Base-by-base conservation (phyloP, 371 early-diverging fungal genomes). In the Mortierella sp. region DNA sequence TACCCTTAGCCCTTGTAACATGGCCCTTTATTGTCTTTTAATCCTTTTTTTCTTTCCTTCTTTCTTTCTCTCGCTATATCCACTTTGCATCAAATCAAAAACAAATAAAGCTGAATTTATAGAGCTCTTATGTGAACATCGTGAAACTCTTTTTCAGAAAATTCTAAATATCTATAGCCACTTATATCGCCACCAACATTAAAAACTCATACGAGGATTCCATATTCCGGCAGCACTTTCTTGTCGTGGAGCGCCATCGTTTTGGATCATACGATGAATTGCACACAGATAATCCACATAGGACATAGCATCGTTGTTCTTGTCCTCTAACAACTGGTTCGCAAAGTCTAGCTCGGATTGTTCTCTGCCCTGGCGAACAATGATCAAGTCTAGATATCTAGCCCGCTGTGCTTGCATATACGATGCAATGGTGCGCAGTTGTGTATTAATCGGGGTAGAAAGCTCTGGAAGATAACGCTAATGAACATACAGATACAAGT, bases 241-340 rank as follows among this genome's bases (percentile, higher is more conserved):
- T 23, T 70, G 68, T 19, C 71, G 70, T 17, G 71, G 43, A 8
- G 80, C 88, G 84, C 89, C 89, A 85, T 95, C 95, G 23, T 72
- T 86, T 80, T 95, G 95, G 67, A 94, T 94, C 83, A 92, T 93
- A 69, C 93, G 89, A 82, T 98, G 98, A 61, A 97, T 90, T 53
- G 88, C 83, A 65, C 95, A 94, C 31, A 98, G 83, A 73, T 92
- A 98, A 79, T 98, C 99, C 9, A 97, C 96, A 82, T 98, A 98
- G 29, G 89, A 91, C 93, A 94, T 88, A 61, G 90, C 91, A 61
- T 92, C 94, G 61, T 89, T 90, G 58, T 92, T 93, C 79, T 93
- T 93, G 75, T 96, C 97, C 77, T 97, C 96, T 17, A 91, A 82
- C 66, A 96, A 69, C 42, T 86, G 77, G 22, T 86, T 86, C 37